Evolutionary conservation across 257 asterid genomes (phyloP).

Genomic region (Solanum gandarillasii): DNA sequence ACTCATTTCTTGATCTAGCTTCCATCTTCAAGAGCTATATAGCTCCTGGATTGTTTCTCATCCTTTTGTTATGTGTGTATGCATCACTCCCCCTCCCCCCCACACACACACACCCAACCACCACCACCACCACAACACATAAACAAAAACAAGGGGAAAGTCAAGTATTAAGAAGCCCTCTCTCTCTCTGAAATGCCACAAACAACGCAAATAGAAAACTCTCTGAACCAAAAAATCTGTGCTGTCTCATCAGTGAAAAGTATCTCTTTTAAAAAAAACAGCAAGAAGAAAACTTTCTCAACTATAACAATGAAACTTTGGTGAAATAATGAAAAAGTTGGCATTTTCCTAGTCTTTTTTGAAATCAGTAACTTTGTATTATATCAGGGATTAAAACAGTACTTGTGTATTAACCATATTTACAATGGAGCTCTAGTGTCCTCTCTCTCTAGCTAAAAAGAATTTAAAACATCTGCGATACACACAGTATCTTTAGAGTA

Average conservation of each 20-base stretch:
- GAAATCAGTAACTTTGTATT: neutral
- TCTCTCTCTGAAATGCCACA: neutral
- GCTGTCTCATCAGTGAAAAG: neutral
- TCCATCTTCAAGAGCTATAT: neutral
- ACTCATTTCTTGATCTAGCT: neutral
- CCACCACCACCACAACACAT: neutral
- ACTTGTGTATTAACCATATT: neutral
- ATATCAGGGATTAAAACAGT: neutral
- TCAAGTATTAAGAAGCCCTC: neutral
- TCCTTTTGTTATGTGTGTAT: neutral
- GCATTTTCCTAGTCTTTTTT: neutral
- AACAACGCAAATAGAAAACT: neutral
- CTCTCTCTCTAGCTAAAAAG: neutral
- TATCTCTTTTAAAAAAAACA: neutral
- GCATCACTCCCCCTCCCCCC: neutral
- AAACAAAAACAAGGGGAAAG: neutral
- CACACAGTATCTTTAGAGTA: neutral
- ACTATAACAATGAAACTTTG: neutral
- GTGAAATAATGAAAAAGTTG: neutral
- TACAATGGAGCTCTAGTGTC: neutral
- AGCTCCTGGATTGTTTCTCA: neutral
- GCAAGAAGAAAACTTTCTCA: neutral
- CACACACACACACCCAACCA: too few relatives aligned
- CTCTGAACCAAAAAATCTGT: neutral
- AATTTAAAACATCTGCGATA: neutral